phyloP scores from a whole-genome alignment of 2,329 filamentous ascomycete species.

The Drechslerella dactyloides region DNA sequence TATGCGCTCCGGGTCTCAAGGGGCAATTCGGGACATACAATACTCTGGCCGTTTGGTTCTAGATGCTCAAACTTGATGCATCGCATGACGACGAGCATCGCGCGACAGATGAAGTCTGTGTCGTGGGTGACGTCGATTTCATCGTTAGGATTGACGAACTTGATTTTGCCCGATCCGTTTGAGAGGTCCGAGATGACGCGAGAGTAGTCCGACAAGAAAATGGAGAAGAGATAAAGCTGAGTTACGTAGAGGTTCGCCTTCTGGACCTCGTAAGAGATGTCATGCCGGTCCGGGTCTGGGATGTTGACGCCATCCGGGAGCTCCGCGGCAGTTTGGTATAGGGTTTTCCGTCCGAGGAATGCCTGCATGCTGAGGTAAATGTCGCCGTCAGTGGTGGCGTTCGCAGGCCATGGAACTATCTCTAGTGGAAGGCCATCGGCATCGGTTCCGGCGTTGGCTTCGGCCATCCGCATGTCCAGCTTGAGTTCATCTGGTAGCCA shows the following conservation, averaged over 20 bases:
- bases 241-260: slow-evolving; percentile 50
- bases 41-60: slow-evolving; percentile 48
- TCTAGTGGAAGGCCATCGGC: slow-evolving; percentile 45
- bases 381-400: slow-evolving; percentile 45
- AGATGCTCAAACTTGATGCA: slow-evolving; percentile 49
- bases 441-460: slow-evolving; percentile 45
- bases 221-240: slow-evolving; percentile 45
- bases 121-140: slow-evolving; percentile 47
- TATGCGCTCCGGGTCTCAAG: background rate
- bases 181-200: slow-evolving; percentile 37
- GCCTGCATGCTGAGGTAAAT: slow-evolving; percentile 49
- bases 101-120: slow-evolving; percentile 48
- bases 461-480: slow-evolving; percentile 49
- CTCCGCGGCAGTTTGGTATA: slow-evolving; percentile 43
- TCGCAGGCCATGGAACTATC: slow-evolving; percentile 48
- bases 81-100: slow-evolving; percentile 48
- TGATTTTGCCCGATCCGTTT: slow-evolving; percentile 27
- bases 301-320: slow-evolving; percentile 48
- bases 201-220: slow-evolving; percentile 47
- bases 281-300: slow-evolving; percentile 44
- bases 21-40: slow-evolving; percentile 22
- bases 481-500: slow-evolving; percentile 44
- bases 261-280: slow-evolving; percentile 47
- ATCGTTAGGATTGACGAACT: slow-evolving; percentile 43
- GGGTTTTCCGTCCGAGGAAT: slow-evolving; percentile 43